These are phyloP conservation scores for Periconia sp. DNA, from an alignment of 2,329 filamentous ascomycete genomes.

Conservation along the genomic window DNA sequence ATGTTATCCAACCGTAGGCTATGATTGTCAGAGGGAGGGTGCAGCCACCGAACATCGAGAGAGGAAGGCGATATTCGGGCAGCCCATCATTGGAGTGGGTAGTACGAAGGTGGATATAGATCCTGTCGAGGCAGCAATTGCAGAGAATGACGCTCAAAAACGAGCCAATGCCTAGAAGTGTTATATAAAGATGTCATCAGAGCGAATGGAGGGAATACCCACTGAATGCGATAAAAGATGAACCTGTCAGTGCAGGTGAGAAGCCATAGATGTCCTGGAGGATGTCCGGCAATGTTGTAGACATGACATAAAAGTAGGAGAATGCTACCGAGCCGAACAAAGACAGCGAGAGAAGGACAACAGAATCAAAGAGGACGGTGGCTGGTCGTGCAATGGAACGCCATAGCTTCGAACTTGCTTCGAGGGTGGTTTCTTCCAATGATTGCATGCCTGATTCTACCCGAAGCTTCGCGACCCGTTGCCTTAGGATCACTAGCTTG, in stretches of 20 bases:
- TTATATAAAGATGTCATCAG: conserved; percentile 8
- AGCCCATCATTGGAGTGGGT: conserved; percentile 51
- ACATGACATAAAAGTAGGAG: conserved; percentile 55
- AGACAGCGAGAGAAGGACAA: conserved; percentile 61
- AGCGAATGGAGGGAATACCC: conserved; percentile 16
- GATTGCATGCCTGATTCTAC: conserved; percentile 6
- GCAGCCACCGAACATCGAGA: conserved; percentile 56
- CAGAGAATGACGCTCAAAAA: conserved; percentile 56
- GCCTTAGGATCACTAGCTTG: conserved; percentile 59
- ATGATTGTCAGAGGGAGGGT: conserved; percentile 54
- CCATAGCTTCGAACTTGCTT: no score
- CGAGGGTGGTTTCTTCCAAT: no score
- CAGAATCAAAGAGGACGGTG: conserved; percentile 54
- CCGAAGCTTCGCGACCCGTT: conserved; percentile 24
- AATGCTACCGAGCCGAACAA: conserved; percentile 52
- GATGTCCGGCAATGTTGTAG: conserved; percentile 53
- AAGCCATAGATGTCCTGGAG: conserved; percentile 49
- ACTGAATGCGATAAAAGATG: conserved; percentile 63
- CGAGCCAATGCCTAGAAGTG: conserved; percentile 54
- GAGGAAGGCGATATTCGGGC: conserved; percentile 63
- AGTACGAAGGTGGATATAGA: conserved; percentile 58
- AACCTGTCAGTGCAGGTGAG: conserved; percentile 59
- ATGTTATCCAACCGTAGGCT: conserved; percentile 60
- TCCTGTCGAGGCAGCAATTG: conserved; percentile 59
- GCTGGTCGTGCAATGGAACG: conserved; percentile 49